Evolutionary conservation across 2,329 filamentous ascomycete species (phyloP), one percentile per base, ranked within the genome.

Genomic region (Sporothrix phasma): DNA sequence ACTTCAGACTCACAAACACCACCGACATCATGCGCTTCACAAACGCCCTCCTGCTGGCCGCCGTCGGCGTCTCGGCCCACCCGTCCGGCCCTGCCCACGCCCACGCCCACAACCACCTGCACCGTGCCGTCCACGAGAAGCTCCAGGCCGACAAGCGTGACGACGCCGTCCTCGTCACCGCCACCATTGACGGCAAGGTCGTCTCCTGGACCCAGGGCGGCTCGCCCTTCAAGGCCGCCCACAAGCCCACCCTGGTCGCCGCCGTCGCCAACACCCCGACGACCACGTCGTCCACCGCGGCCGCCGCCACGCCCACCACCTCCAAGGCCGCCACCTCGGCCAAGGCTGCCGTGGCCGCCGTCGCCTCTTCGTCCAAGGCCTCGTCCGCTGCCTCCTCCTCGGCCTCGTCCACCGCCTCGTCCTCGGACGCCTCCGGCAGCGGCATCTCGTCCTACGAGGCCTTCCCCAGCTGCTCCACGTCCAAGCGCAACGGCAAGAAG

Each of bases 351-450:
- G 56, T 58, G 67, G 15, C 31, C 53, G 19, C 34, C 2, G 11
- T 22, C 13, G 37, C 53, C 15, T 60, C 61, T 4, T 26, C 59
- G 41, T 49, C 49, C 19, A 4, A 19, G 24, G 39, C n/a, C 29
- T 53, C 46, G 31, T 29, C 54, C 53, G 31, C 46, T 4, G 24
- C 59, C 24, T 49, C 49, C 10, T 3, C 60, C 5, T 24, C 61
- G 1, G 10, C 62, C 10, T 47, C 61, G 51, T 17, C 41, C 47
- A 31, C 56, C 19, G 61, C 8, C 41, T 53, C 46, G 31, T 51
- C 54, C 74, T 68, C 76, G 74, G 87, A 87, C 72, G 91, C 88
- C 81, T 87, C 90, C 81, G 79, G 87, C 63, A 74, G 22, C 45
- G 69, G 61, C 58, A 46, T 67, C 37, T 64, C 51, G 53, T 54